Evolutionary conservation across 345 rosid genomes (phyloP).

Genomic region (Brassica nigra): DNA sequence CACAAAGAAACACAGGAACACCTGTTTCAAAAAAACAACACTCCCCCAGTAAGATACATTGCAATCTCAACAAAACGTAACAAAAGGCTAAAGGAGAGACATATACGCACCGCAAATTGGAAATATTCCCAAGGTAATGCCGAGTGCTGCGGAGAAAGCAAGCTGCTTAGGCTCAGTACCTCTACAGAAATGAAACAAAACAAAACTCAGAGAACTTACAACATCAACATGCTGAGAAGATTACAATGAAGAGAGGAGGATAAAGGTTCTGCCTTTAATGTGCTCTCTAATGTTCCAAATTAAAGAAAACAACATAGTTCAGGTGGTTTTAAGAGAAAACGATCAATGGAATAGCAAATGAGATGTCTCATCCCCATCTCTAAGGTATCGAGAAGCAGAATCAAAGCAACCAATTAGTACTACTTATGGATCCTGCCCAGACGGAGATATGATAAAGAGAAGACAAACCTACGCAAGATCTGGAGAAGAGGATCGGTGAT

Average conservation of each 20-base stretch:
- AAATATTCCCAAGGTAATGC: constrained; percentile 77
- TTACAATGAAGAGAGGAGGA: too few relatives aligned
- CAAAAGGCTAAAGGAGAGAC: background rate
- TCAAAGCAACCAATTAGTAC: background rate
- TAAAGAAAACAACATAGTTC: constrained; percentile 2
- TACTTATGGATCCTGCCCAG: constrained; percentile 10
- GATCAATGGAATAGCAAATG: constrained; percentile 1
- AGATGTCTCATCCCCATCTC: constrained; percentile 3
- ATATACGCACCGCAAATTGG: constrained; percentile 75
- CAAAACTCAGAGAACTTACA: constrained; percentile 10
- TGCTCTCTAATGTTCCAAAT: background rate
- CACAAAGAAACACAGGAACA: constrained; percentile 88
- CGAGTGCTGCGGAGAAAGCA: constrained; percentile 88
- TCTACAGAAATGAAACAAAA: constrained; percentile 40
- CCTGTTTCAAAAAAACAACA: constrained; percentile 46
- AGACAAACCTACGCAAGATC: constrained; percentile 71
- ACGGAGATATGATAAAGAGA: background rate
- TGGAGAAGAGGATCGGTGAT: constrained; percentile 78
- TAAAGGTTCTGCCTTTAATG: background rate
- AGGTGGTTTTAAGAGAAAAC: background rate
- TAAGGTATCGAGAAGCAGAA: background rate
- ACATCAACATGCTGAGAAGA: background rate
- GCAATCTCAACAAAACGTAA: constrained; percentile 19
- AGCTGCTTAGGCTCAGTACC: constrained; percentile 90
- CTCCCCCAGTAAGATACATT: constrained; percentile 15